Evolutionary conservation across 2,329 filamentous ascomycete species (phyloP), one percentile per base, ranked within the genome.

Genomic region (Ophiostoma ulmi): DNA sequence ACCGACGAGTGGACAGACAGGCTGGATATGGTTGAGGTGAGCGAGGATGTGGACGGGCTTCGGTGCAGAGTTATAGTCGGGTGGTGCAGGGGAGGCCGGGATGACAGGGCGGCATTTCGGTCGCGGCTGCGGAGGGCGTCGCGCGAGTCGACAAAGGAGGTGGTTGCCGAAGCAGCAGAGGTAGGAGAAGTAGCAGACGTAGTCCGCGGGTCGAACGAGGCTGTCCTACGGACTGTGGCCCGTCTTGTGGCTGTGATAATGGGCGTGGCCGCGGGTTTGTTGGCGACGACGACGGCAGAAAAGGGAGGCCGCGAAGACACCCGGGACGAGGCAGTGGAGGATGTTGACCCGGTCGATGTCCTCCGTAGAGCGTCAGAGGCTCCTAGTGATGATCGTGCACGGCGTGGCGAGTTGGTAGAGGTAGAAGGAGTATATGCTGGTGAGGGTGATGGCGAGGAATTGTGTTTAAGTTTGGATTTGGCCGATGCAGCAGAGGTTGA

Each of bases 31-130:
- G 58, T 26, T 8, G 58, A 52, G 14, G 61, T n/a, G 2, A 39
- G 36, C 20, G 66, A 35, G 10, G 31, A 8, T 4, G 67, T 38
- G 31, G 66, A 36, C 36, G 69, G 44, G 48, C 64, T 52, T 67
- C 58, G 48, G 38, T 55, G 65, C 38, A 67, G 38, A 68, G 70
- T 67, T 61, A 67, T 38, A 20, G 68, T 68, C 48, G 68, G 31
- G 55, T 58, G 71, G 71, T 14, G 66, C 44, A 38, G 38, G 8
- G 66, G 63, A 44, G 63, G 63, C 63, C 63, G 63, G 35, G 63
- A 65, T 11, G 71, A 61, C 70, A 68, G 64, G 22, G 65, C 74
- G 75, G 77, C 81, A 83, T 83, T 79, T 78, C 81, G 79, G 74
- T 80, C 78, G 73, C 77, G 77, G 69, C 65, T 41, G 63, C 63